phyloP scores from a whole-genome alignment of 805 yeast species.

The Blastobotrys terrestris region DNA sequence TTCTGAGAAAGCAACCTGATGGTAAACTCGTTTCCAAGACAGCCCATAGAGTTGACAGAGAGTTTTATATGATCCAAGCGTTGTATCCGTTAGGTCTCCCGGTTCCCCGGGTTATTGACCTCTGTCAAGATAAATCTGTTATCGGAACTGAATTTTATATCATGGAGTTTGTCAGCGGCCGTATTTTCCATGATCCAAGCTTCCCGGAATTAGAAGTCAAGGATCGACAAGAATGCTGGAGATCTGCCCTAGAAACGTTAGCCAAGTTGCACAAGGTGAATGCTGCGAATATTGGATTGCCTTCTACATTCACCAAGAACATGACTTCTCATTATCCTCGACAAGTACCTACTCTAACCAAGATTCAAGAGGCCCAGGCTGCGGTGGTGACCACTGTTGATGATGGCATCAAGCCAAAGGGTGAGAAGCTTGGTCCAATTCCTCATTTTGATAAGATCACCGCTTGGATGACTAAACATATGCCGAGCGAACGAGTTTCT shows the following conservation, averaged over 20 bases:
- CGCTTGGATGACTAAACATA: conserved; percentile 36
- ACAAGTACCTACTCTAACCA: conserved; percentile 42
- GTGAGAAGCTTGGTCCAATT: conserved; percentile 38
- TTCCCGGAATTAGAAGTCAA: conserved; percentile 34
- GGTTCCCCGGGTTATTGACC: conserved; percentile 44
- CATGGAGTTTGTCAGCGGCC: conserved; percentile 55
- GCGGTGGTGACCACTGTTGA: conserved; percentile 20
- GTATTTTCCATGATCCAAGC: conserved; percentile 49
- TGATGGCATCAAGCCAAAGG: conserved; percentile 13
- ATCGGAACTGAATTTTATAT: conserved; percentile 53
- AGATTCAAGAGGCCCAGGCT: conserved; percentile 38
- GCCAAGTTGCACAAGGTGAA: conserved; percentile 46
- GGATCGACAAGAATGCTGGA: conserved; percentile 36
- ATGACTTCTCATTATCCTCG: conserved; percentile 44
- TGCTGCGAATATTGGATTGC: conserved; percentile 41
- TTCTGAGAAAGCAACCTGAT: conserved; percentile 52
- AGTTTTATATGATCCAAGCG: conserved; percentile 45
- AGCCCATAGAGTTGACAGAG: conserved; percentile 61
- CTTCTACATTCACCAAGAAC: conserved; percentile 36
- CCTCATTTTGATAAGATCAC: conserved; percentile 41
- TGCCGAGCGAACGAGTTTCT: conserved; percentile 42
- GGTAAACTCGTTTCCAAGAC: conserved; percentile 44
- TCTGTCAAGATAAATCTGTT: conserved; percentile 52
- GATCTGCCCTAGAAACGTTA: conserved; percentile 42
- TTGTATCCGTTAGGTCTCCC: conserved; percentile 39